phyloP scores from a whole-genome alignment of 352 stramenopile genomes.

The Phytophthora macrochlamydospora region DNA sequence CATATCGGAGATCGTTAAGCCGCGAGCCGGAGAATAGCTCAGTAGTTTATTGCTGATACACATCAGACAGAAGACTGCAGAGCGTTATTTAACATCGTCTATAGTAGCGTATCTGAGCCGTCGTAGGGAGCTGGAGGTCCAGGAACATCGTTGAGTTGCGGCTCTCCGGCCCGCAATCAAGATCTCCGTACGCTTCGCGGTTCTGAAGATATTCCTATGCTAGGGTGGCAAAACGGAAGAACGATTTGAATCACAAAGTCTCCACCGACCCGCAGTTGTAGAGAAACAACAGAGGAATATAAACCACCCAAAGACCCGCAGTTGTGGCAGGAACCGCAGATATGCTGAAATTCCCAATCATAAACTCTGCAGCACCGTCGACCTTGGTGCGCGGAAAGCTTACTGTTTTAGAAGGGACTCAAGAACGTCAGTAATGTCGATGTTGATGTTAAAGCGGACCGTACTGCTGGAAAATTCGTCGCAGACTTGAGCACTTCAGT shows the following conservation, averaged over 20 bases:
- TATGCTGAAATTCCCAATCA: slow-evolving; percentile 35
- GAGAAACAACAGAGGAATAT: too few relatives aligned
- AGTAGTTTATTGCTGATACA: too few relatives aligned
- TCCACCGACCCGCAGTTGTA: slow-evolving; percentile 1
- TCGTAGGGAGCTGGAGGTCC: too few relatives aligned
- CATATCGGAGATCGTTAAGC: too few relatives aligned
- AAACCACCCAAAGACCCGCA: too few relatives aligned
- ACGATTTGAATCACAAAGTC: slow-evolving; percentile 49
- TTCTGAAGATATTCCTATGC: slow-evolving; percentile 42
- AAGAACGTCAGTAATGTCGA: slow-evolving; percentile 42
- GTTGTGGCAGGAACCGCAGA: slow-evolving; percentile 17
- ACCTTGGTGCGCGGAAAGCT: slow-evolving; percentile 50
- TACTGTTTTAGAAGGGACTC: slow-evolving; percentile 50
- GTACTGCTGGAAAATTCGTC: slow-evolving; percentile 23
- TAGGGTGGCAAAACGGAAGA: slow-evolving; percentile 24
- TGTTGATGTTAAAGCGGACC: slow-evolving; percentile 1
- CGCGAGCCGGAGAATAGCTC: too few relatives aligned
- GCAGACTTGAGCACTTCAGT: slow-evolving; percentile 25
- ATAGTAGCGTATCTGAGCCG: too few relatives aligned
- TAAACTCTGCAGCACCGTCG: slow-evolving; percentile 47
- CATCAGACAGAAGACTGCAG: too few relatives aligned
- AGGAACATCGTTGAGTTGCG: too few relatives aligned
- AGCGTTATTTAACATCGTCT: too few relatives aligned
- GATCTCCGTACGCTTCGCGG: neutral
- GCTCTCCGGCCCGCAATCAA: too few relatives aligned